Percentiles rank a stretch among this genome's conserved stretches.
These are phyloP conservation scores for Saccharomyces hybrid DNA, from an alignment of 1,139 yeast species.

Conservation along the genomic window DNA sequence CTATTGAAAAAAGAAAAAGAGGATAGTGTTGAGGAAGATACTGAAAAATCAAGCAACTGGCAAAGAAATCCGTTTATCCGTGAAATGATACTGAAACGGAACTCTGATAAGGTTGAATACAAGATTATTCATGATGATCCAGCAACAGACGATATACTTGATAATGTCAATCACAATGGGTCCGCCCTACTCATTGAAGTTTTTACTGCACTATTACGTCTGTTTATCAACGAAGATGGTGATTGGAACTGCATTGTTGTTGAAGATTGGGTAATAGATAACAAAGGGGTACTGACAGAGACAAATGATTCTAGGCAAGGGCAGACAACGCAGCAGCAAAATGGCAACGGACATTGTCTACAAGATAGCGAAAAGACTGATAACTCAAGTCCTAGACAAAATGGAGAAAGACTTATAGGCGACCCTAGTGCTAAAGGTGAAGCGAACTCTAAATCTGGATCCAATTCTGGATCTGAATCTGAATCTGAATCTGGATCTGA, in stretches of 20 bases:
- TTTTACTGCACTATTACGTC: slow-evolving; percentile 22
- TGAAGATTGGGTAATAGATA: slow-evolving; percentile 23
- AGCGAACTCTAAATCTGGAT: slow-evolving; percentile 1
- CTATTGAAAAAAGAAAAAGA: neutral
- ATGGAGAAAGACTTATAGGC: too few species aligned
- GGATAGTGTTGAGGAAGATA: neutral
- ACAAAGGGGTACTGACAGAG: neutral
- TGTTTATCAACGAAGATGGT: slow-evolving; percentile 29
- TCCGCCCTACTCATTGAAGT: slow-evolving; percentile 25
- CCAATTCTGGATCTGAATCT: slow-evolving; percentile 11
- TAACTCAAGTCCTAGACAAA: slow-evolving; percentile 9
- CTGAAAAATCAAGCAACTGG: slow-evolving; percentile 3
- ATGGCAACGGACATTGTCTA: slow-evolving; percentile 5
- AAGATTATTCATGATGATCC: slow-evolving; percentile 22
- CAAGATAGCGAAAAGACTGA: slow-evolving; percentile 17
- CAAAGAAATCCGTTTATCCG: slow-evolving; percentile 17
- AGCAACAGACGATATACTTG: slow-evolving; percentile 30
- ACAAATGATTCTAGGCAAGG: neutral
- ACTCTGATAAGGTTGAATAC: slow-evolving; percentile 13
- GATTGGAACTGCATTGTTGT: slow-evolving; percentile 31
- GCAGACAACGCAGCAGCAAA: neutral
- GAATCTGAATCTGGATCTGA: slow-evolving; percentile 12
- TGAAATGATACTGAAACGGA: slow-evolving; percentile 12
- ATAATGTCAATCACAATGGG: slow-evolving; percentile 24
- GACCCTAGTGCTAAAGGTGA: too few species aligned